Percentiles rank a stretch among this genome's conserved stretches.
Evolutionary conservation across 2,329 filamentous ascomycete species (phyloP).

Genomic region (Exserohilum rostratum): DNA sequence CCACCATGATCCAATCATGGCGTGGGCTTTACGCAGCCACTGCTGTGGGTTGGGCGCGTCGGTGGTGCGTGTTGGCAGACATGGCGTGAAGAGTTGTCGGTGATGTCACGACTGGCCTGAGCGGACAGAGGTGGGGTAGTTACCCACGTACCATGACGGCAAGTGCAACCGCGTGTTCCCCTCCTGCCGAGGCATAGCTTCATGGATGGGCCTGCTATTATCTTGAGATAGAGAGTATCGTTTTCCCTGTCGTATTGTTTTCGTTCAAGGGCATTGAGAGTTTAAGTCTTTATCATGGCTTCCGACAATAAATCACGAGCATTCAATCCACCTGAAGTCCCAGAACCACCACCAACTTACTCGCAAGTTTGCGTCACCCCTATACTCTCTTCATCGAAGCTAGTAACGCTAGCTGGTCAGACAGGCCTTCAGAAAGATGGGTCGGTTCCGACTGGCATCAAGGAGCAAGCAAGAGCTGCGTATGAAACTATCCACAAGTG

Average conservation of each 20-base stretch:
- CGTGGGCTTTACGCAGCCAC: slow-evolving; percentile 8
- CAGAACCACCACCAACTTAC: slow-evolving; percentile 38
- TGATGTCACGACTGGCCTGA: slow-evolving; percentile 10
- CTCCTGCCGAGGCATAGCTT: slow-evolving; percentile 4
- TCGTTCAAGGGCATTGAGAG: background rate
- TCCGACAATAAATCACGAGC: slow-evolving; percentile 33
- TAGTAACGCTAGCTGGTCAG: slow-evolving; percentile 44
- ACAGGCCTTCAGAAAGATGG: slow-evolving; percentile 27
- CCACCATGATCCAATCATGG: slow-evolving; percentile 8
- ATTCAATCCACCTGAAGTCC: slow-evolving; percentile 38
- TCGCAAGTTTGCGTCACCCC: slow-evolving; percentile 40
- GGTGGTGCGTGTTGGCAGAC: background rate
- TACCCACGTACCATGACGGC: slow-evolving; percentile 4
- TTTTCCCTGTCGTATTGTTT: background rate
- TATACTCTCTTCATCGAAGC: slow-evolving; percentile 33
- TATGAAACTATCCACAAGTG: slow-evolving; percentile 36
- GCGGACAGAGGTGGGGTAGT: background rate
- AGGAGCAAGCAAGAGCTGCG: slow-evolving; percentile 36
- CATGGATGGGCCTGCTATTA: background rate
- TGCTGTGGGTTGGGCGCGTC: background rate
- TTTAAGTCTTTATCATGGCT: background rate
- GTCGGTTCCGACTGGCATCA: slow-evolving; percentile 22
- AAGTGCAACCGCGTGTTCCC: slow-evolving; percentile 3
- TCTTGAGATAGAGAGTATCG: background rate
- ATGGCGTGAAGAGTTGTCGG: slow-evolving; percentile 1